These are phyloP conservation scores for Fusarium equiseti DNA, from an alignment of 2,329 filamentous ascomycete genomes.

Conservation along the genomic window DNA sequence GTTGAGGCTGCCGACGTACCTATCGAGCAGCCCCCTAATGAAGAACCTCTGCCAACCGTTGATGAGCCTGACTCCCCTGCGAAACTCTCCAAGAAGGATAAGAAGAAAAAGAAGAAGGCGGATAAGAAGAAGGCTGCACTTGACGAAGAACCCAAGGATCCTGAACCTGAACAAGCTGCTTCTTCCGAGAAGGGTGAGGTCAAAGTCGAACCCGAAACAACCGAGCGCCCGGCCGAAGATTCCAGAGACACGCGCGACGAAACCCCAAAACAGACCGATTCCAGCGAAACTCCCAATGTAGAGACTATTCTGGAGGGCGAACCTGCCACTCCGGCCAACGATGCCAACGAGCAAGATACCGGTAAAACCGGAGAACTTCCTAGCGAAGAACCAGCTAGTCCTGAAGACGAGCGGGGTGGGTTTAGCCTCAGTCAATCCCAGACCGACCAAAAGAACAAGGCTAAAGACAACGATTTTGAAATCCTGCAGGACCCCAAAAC, in stretches of 20 bases:
- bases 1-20: slow-evolving; percentile 25
- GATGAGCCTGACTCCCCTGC: slow-evolving; percentile 41
- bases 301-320: slow-evolving; percentile 18
- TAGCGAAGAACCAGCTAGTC: slow-evolving; percentile 44
- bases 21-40: slow-evolving; percentile 26
- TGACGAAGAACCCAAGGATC: slow-evolving; percentile 40
- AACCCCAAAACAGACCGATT: slow-evolving; percentile 31
- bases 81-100: slow-evolving; percentile 53
- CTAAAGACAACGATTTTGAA: slow-evolving; percentile 50
- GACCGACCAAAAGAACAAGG: slow-evolving; percentile 53
- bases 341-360: slow-evolving; percentile 35
- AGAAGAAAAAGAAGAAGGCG: slow-evolving; percentile 48
- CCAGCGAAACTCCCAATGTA: slow-evolving; percentile 16
- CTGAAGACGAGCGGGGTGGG: slow-evolving; percentile 50
- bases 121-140: slow-evolving; percentile 49
- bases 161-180: slow-evolving; percentile 31
- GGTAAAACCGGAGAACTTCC: slow-evolving; percentile 38
- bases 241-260: slow-evolving; percentile 27
- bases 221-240: slow-evolving; percentile 22
- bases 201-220: slow-evolving; percentile 21
- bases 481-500: slow-evolving; percentile 48
- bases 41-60: slow-evolving; percentile 20
- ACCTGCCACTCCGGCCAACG: slow-evolving; percentile 19
- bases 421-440: slow-evolving; percentile 48
- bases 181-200: slow-evolving; percentile 30